Evolutionary conservation across 2,329 filamentous ascomycete species (phyloP).

Genomic region (Ophioceras dolichostomum): DNA sequence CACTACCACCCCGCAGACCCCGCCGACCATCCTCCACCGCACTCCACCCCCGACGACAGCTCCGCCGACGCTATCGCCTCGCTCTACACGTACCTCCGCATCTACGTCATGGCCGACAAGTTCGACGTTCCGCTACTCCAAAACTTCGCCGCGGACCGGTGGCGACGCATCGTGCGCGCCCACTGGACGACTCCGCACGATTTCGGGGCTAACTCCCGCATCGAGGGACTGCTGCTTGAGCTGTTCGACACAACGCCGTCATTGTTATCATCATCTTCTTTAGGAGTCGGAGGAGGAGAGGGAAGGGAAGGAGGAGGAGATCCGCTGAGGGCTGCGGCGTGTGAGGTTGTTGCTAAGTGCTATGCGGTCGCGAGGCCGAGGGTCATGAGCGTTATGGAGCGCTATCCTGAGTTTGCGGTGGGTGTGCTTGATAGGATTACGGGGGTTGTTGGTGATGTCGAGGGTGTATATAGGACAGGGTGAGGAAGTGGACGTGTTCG

Average conservation of each 20-base stretch:
- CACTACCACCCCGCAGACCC: background rate
- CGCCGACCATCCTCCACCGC: conserved; percentile 2
- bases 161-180: background rate
- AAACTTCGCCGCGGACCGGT: background rate
- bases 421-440: background rate
- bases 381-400: conserved; percentile 1
- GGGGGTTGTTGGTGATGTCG: background rate
- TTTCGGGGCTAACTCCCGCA: background rate
- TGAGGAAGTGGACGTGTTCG: too few relatives aligned
- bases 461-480: background rate
- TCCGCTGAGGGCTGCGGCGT: background rate
- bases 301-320: background rate
- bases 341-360: background rate
- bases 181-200: background rate
- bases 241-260: conserved; percentile 1
- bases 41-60: background rate
- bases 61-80: background rate
- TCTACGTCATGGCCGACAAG: conserved; percentile 23
- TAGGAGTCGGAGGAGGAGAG: too few relatives aligned
- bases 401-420: background rate
- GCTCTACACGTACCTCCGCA: conserved; percentile 10
- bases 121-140: conserved; percentile 14
- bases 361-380: background rate
- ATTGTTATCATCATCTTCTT: too few relatives aligned
- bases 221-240: conserved; percentile 1